Base-by-base conservation (phyloP, 192 early-diverging fungal genomes). In the Podila minutissima region DNA sequence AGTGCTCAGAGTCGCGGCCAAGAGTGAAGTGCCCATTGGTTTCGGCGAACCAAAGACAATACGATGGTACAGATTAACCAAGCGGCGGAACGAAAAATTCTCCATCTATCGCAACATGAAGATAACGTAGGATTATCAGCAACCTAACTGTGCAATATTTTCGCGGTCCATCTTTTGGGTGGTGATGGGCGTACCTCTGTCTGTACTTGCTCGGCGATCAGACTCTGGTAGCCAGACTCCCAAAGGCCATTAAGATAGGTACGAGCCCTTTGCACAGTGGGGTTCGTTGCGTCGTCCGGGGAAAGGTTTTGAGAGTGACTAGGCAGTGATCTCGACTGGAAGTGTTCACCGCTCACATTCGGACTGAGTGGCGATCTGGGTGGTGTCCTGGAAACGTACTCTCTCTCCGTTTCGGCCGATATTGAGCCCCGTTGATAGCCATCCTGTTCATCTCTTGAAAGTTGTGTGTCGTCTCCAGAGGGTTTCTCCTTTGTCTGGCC, bases 1-100 rank as follows among this genome's bases (percentile, higher is more conserved):
- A 13, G 72, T 76, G 22, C 71, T 72, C 19, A 89, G 62, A 4
- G 88, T 88, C 31, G 75, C 74, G 5, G 67, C 74, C 4, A 88
- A 75, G 53, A 89, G 84, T 20, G 74, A 65, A 10, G 64, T 37
- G 15, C 84, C 72, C 33, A 82, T 86, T 2, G 51, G 22, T 4
- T 38, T 67, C 19, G 19, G 26, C 5, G 75, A 62, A 15, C 81
- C 79, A 33, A 84, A 32, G 28, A 81, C 60, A 7, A 69, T 55
- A 17, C 71, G 70, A 48, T 81, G 58, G 22, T 81, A 81, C 15
- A 81, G 35, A 57, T 69, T 73, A 12, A 69, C 32, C 5, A 81
- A 55, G 15, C 77, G 33, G 13, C 53, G 35, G 32, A 73, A 73
- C 0, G 71, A 59, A 26, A 73, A 65, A 37, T 69, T 66, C 26